These are phyloP conservation scores for Daldinia childiae DNA, from an alignment of 495 filamentous ascomycete genomes.

Conservation along the genomic window DNA sequence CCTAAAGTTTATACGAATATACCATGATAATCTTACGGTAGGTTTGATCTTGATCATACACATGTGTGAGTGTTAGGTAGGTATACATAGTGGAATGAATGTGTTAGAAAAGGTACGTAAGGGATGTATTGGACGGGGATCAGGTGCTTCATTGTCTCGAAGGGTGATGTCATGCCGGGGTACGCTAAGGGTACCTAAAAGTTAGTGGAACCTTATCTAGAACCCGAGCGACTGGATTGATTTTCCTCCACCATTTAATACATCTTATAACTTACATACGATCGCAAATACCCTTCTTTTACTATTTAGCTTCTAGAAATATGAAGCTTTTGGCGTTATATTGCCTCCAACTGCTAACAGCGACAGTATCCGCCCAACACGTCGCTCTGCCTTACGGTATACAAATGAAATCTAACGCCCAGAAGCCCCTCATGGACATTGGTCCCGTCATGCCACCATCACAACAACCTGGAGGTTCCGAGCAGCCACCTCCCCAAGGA, in stretches of 20 bases:
- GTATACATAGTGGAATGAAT: not conserved
- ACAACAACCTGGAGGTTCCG: conserved; percentile 44
- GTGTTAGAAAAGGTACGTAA: not conserved
- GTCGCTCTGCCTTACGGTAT: conserved; percentile 31
- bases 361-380: conserved; percentile 33
- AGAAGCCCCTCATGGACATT: conserved; percentile 50
- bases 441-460: conserved; percentile 50
- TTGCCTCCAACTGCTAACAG: conserved; percentile 26
- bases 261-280: not conserved
- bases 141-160: conserved; percentile 8
- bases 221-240: conserved; percentile 7
- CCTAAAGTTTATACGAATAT: not conserved
- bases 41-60: not conserved
- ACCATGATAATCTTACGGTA: not conserved
- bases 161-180: conserved; percentile 32
- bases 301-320: conserved; percentile 10
- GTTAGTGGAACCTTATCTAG: conserved; percentile 5
- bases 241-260: conserved; percentile 1
- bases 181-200: conserved; percentile 16
- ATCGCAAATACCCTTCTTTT: not conserved
- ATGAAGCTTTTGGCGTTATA: conserved; percentile 36
- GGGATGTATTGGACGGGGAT: not conserved
- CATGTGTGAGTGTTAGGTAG: not conserved
- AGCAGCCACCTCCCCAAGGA: conserved; percentile 53
- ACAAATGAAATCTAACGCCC: conserved; percentile 26